Conservation (phyloP, 2,329 filamentous ascomycete genomes). For the Fusarium mangiferae region DNA sequence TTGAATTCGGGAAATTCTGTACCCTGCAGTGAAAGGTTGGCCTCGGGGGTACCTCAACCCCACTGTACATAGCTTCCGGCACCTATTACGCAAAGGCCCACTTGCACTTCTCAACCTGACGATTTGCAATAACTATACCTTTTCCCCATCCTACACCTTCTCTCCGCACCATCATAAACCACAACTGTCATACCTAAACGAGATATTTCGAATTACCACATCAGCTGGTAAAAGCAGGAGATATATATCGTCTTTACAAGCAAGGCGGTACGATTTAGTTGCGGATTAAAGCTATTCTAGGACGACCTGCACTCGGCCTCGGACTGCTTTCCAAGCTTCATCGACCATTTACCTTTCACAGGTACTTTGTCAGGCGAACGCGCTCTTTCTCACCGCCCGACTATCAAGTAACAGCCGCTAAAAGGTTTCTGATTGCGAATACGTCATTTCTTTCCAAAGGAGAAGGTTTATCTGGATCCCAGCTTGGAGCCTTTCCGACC, state of each 20-base stretch:
- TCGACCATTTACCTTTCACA: slow-evolving; percentile 28
- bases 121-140: slow-evolving; percentile 48
- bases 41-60: slow-evolving; percentile 38
- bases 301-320: slow-evolving; percentile 56
- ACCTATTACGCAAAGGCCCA: slow-evolving; percentile 55
- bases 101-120: slow-evolving; percentile 51
- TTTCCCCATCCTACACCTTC: slow-evolving; percentile 45
- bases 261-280: slow-evolving; percentile 30
- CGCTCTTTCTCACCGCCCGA: slow-evolving; percentile 7
- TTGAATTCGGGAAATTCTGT: slow-evolving; percentile 31
- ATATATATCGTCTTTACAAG: neutral
- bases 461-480: neutral
- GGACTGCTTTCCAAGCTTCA: slow-evolving; percentile 44
- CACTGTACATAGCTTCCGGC: slow-evolving; percentile 38
- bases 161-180: slow-evolving; percentile 45
- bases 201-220: slow-evolving; percentile 25
- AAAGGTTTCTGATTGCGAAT: neutral
- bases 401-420: neutral
- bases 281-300: slow-evolving; percentile 48
- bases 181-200: slow-evolving; percentile 34
- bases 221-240: slow-evolving; percentile 14
- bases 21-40: slow-evolving; percentile 34
- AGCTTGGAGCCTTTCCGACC: neutral
- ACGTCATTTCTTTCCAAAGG: neutral
- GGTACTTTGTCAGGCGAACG: slow-evolving; percentile 18